Conservation (phyloP, 2,329 filamentous ascomycete genomes). For the Penicillium janthinellum region DNA sequence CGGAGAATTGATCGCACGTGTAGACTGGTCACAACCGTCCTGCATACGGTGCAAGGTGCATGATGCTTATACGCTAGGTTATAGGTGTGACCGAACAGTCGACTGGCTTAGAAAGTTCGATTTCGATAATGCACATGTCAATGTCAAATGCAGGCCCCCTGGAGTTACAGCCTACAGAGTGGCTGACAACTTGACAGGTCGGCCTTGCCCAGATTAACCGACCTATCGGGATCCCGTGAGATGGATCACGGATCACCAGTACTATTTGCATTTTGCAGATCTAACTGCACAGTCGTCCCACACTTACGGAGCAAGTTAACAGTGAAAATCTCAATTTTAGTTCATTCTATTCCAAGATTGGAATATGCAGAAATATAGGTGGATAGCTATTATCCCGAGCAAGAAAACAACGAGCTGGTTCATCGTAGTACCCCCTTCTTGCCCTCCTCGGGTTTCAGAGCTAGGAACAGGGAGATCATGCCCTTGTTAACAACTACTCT, state of each 20-base stretch:
- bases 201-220: conserved; percentile 13
- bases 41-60: neutral
- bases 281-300: neutral
- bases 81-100: neutral
- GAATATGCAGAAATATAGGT: too few species aligned
- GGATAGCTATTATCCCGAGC: too few species aligned
- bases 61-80: neutral
- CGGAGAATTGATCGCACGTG: conserved; percentile 4
- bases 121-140: neutral
- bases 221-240: conserved; percentile 1
- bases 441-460: too few species aligned
- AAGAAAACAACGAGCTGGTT: too few species aligned
- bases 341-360: too few species aligned
- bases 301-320: neutral
- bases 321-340: too few species aligned
- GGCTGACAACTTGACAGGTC: too few species aligned
- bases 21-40: neutral
- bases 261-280: conserved; percentile 1
- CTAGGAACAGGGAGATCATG: too few species aligned
- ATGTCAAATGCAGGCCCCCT: neutral
- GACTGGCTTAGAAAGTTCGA: neutral
- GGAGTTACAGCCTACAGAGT: too few species aligned
- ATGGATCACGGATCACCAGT: neutral
- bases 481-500: too few species aligned
- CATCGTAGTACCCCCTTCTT: too few species aligned